phyloP scores from a whole-genome alignment of 805 yeast species.

The Ogataea trehaloabstinens region DNA sequence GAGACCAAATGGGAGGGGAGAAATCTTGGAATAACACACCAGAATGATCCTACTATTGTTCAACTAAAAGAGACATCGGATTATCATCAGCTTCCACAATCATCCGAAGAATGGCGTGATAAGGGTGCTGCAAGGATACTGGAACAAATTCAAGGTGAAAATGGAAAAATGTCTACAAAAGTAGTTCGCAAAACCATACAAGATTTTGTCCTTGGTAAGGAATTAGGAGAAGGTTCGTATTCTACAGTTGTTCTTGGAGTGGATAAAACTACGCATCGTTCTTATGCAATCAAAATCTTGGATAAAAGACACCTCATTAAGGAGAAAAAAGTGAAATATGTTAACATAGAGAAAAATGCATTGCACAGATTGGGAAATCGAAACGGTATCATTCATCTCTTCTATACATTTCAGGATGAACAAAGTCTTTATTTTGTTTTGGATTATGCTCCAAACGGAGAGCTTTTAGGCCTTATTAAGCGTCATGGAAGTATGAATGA shows the following conservation, averaged over 20 bases:
- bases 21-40: background rate
- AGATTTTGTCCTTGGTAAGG: constrained; percentile 85
- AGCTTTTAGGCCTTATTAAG: constrained; percentile 63
- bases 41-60: background rate
- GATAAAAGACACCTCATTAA: constrained; percentile 76
- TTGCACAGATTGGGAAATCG: constrained; percentile 63
- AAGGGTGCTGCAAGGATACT: constrained; percentile 59
- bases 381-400: constrained; percentile 63
- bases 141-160: constrained; percentile 39
- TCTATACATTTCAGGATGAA: constrained; percentile 79
- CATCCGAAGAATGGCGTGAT: constrained; percentile 49
- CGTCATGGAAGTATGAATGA: constrained; percentile 70
- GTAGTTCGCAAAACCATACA: constrained; percentile 57
- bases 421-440: constrained; percentile 68
- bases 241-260: constrained; percentile 89
- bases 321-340: constrained; percentile 82
- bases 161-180: constrained; percentile 52
- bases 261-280: constrained; percentile 60
- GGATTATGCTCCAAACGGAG: constrained; percentile 81
- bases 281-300: constrained; percentile 74
- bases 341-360: constrained; percentile 79
- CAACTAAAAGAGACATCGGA: constrained; percentile 1
- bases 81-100: constrained; percentile 8
- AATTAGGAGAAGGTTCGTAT: constrained; percentile 94
- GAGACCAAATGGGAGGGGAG: background rate